Evolutionary conservation across 2,329 filamentous ascomycete genomes (phyloP), one percentile per base, ranked within the genome.

Genomic region (Sarocladium strictum): DNA sequence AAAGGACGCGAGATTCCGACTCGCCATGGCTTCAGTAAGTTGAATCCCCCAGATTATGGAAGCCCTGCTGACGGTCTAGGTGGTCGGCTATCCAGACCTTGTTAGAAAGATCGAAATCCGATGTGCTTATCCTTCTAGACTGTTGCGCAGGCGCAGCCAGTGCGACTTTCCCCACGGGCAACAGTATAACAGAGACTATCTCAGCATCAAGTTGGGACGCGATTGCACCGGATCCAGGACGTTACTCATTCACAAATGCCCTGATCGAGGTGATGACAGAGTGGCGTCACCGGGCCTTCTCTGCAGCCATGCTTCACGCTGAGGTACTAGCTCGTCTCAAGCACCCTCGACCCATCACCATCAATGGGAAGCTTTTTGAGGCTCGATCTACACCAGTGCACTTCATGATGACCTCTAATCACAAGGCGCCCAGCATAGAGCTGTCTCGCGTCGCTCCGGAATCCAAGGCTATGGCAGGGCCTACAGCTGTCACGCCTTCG

Each of bases 361-460:
- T 79, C 59, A 81, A 83, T 58, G 80, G 80, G 53, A 79, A 76
- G 64, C 73, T 76, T 17, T 80, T 81, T 47, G 80, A 83, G 61
- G 77, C 78, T 33, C 74, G 80, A 37, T 80, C 79, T 2, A 83
- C 80, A 0, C 80, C 80, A 0, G 78, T 83, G 3, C 80, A 84
- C 60, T 83, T 83, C 60, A 83, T 83, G 77, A 83, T 83, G 79
- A 83, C 80, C 2, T 73, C 78, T 17, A 81, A 83, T 56, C 79
- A 83, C 62, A 79, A 73, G 56, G 78, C 77, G 1, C 78, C 78
- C 0, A 83, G 80, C 55, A 83, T 84, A 41, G 79, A 83, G 61
- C 65, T 83, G 33, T 74, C 74, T 5, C 71, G 73, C 23, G 64
- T 63, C 29, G 27, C 47, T 3, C 27, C 29, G 3, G 27, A 17